Conservation (phyloP, 495 filamentous ascomycete genomes). For the Hypoxylon crocopeplum region DNA sequence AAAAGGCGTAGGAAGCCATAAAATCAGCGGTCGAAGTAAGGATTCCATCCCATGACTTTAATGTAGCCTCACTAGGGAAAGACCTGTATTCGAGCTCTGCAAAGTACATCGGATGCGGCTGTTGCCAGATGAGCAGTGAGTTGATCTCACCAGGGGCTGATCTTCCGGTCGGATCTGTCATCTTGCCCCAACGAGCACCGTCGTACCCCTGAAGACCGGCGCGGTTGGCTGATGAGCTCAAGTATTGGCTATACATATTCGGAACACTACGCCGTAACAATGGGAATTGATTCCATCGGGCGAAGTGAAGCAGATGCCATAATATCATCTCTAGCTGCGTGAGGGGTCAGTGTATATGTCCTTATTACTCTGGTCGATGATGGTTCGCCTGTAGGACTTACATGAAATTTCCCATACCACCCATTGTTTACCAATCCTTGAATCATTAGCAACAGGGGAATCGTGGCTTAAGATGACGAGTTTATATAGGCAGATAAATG, state of each 20-base stretch:
- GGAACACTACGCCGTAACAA: constrained; percentile 55
- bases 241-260: constrained; percentile 54
- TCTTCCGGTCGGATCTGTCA: constrained; percentile 63
- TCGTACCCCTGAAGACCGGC: constrained; percentile 57
- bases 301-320: constrained; percentile 62
- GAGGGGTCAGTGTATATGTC: background rate
- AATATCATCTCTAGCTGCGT: constrained; percentile 58
- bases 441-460: constrained; percentile 17
- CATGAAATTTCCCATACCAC: constrained; percentile 61
- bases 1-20: constrained; percentile 58
- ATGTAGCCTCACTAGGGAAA: constrained; percentile 44
- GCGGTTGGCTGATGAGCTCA: constrained; percentile 53
- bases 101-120: constrained; percentile 61
- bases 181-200: constrained; percentile 64
- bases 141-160: constrained; percentile 65
- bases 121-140: constrained; percentile 62
- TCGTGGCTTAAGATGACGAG: constrained; percentile 33
- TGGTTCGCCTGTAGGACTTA: constrained; percentile 12
- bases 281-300: constrained; percentile 57
- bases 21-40: constrained; percentile 56
- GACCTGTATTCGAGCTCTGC: constrained; percentile 59
- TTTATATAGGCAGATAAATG: constrained; percentile 35
- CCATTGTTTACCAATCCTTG: constrained; percentile 62
- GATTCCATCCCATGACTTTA: constrained; percentile 55
- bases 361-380: background rate